These are phyloP conservation scores for Hibiscus trionum DNA, from an alignment of 345 rosid genomes.

Conservation along the genomic window DNA sequence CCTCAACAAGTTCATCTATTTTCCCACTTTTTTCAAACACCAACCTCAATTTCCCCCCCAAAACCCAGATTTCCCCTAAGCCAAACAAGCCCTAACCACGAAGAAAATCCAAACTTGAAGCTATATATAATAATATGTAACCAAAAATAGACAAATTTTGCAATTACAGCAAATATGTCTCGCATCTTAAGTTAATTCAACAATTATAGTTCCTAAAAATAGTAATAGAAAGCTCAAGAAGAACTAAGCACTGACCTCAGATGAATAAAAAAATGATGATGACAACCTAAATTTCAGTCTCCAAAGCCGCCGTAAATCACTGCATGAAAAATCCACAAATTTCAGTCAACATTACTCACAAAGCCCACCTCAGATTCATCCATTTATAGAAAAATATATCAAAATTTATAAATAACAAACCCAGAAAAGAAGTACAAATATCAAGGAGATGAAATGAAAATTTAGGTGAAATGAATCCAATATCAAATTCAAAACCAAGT, in stretches of 20 bases:
- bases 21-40: neutral
- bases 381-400: neutral
- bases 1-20: constrained; percentile 13
- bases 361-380: constrained; percentile 12
- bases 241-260: constrained; percentile 18
- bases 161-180: constrained; percentile 3
- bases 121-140: neutral
- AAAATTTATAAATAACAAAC: neutral
- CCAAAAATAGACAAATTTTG: neutral
- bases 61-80: neutral
- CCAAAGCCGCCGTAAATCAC: constrained; percentile 30
- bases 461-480: neutral
- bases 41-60: neutral
- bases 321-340: constrained; percentile 32
- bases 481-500: neutral
- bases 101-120: constrained; percentile 6
- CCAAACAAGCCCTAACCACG: neutral
- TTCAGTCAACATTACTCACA: constrained; percentile 24
- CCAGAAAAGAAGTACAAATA: neutral
- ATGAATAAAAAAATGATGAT: neutral
- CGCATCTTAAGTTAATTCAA: neutral
- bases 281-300: constrained; percentile 7
- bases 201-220: constrained; percentile 14
- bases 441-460: neutral
- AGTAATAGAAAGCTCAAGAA: constrained; percentile 11